These are phyloP conservation scores for Thelonectria olida DNA, from an alignment of 2,329 filamentous ascomycete species.

Conservation along the genomic window DNA sequence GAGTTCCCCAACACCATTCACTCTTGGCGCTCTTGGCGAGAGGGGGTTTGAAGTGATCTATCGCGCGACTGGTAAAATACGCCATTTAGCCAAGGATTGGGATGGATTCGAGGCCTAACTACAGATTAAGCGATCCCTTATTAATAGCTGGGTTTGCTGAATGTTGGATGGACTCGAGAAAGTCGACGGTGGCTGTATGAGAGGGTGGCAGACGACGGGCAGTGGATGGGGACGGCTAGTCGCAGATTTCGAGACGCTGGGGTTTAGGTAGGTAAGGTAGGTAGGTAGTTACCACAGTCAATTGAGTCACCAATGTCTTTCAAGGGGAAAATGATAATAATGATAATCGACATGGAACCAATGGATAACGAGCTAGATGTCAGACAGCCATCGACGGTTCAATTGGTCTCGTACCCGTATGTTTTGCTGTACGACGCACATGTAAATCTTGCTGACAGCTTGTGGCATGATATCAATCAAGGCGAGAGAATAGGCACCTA, in stretches of 20 bases:
- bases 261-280: no score
- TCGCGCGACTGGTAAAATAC: not conserved
- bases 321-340: no score
- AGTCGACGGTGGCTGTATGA: not conserved
- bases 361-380: no score
- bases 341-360: no score
- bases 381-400: not conserved
- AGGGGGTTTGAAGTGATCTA: not conserved
- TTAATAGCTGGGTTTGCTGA: not conserved
- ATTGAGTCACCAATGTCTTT: no score
- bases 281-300: no score
- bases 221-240: no score
- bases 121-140: not conserved
- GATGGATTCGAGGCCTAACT: not conserved
- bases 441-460: no score
- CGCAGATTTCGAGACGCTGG: no score
- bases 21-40: conserved; percentile 10
- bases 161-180: not conserved
- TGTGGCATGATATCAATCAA: not conserved
- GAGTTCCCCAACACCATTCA: not conserved
- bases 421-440: not conserved
- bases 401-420: conserved; percentile 18
- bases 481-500: not conserved
- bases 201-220: not conserved
- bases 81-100: not conserved